Evolutionary conservation across 2,329 filamentous ascomycete genomes (phyloP), one percentile per base, ranked within the genome.

Genomic region (Colletotrichum tofieldiae): DNA sequence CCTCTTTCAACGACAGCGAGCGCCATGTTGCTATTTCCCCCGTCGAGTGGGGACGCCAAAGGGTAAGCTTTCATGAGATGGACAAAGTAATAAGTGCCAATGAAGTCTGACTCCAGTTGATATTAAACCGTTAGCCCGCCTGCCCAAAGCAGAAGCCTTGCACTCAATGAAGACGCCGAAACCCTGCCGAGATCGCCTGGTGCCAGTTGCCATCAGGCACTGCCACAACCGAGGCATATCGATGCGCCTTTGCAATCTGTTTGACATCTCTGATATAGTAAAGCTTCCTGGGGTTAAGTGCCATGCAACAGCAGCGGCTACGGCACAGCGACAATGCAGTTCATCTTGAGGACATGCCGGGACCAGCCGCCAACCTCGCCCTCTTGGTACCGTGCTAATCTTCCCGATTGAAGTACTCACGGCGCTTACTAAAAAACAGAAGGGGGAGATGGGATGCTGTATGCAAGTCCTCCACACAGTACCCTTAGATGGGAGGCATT

Each of bases 61-160:
- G 47, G 47, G 56, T 11, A 49, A 14, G 56, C 16, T 63, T 51
- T 52, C 23, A 54, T 72, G 43, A 54, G 37, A 59, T 60, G 16
- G 45, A 41, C 45, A 18, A 26, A 39, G 45, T 49, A 63, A 62
- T 52, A 56, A 43, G 14, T 62, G 47, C 49, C 32, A 56, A 45
- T 26, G 35, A 39, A 37, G 43, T 45, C 45, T 54, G 65, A 63
- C 59, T 63, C 69, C 43, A 26, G 35, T 29, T 32, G 52, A 68
- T 26, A 64, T 69, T 59, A 69, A 37, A 32, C 39, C 51, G 18
- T 20, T 23, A 64, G 29, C 23, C 52, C 47, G 9, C 65, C 59
- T 72, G 49, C 65, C 65, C 52, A 59, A 72, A 72, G 51, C 20
- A 47, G 58, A 32, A 47, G 39, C 18, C 39, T 37, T 63, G 52